A percentile compares a stretch with the other conserved stretches of the same genome.
These are phyloP conservation scores for Aristolochia californica DNA, from an alignment of 164 flowering plant species.

Conservation along the genomic window DNA sequence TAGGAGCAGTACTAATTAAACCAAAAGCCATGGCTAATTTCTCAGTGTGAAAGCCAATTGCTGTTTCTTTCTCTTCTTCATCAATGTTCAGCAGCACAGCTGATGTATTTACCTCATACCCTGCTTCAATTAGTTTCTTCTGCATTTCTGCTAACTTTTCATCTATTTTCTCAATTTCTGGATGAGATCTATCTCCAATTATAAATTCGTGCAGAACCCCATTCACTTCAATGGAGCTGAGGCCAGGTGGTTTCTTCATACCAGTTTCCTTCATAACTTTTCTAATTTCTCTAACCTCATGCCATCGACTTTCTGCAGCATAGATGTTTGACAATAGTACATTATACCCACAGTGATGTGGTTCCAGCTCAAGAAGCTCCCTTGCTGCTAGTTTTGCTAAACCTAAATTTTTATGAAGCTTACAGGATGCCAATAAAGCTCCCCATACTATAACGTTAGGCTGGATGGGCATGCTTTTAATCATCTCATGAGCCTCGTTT, in stretches of 20 bases:
- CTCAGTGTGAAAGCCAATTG: slow-evolving; percentile 38
- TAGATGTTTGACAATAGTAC: slow-evolving; percentile 41
- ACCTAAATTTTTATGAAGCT: slow-evolving; percentile 30
- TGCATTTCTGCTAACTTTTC: slow-evolving; percentile 36
- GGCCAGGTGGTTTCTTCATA: slow-evolving; percentile 35
- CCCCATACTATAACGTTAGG: slow-evolving; percentile 46
- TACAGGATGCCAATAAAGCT: slow-evolving; percentile 42
- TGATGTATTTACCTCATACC: slow-evolving; percentile 27
- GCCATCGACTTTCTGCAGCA: slow-evolving; percentile 43
- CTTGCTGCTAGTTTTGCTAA: slow-evolving; percentile 37
- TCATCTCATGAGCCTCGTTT: slow-evolving; percentile 30
- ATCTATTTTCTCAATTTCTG: slow-evolving; percentile 16
- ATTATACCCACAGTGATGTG: slow-evolving; percentile 35
- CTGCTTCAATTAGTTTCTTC: slow-evolving; percentile 29
- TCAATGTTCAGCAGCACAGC: slow-evolving; percentile 30
- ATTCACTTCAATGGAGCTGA: slow-evolving; percentile 37
- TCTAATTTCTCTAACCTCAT: slow-evolving; percentile 36
- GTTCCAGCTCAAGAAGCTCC: slow-evolving; percentile 31
- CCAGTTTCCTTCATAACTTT: slow-evolving; percentile 27
- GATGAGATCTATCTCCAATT: slow-evolving; percentile 33
- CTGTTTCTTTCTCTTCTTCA: slow-evolving; percentile 46
- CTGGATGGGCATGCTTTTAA: slow-evolving; percentile 34
- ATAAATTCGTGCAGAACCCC: slow-evolving; percentile 31
- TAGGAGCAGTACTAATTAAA: slow-evolving; percentile 31
- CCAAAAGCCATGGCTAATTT: slow-evolving; percentile 48